Base-by-base conservation (phyloP, 768 basidiomycete genomes). In the Lentinula raphanica region DNA sequence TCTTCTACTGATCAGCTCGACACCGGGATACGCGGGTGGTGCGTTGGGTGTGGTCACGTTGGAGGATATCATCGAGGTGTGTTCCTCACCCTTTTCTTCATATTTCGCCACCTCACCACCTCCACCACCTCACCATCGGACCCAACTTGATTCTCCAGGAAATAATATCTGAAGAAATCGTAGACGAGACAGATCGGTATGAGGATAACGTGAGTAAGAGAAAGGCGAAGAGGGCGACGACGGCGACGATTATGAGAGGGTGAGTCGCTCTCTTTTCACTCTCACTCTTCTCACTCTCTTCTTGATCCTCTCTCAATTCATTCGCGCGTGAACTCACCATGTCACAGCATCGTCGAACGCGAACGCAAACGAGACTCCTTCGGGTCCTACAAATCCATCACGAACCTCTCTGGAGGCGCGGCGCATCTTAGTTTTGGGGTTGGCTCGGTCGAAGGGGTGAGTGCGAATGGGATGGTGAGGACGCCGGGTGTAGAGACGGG, bases 121-220 rank as follows among this genome's bases (percentile, higher is more conserved):
- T n/a, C n/a, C n/a, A n/a, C n/a, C n/a, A n/a, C n/a, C n/a, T n/a
- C n/a, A n/a, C n/a, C n/a, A n/a, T n/a, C n/a, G n/a, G n/a, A n/a
- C n/a, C n/a, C n/a, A n/a, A n/a, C n/a, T n/a, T n/a, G n/a, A n/a
- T n/a, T 3, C 69, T 67, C 61, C 71, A 92, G 81, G 94, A 96
- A 79, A 97, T 98, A 61, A 92, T 98, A 19, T 87, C 90, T 0
- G 94, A 97, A 72, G 95, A 97, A 69, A 96, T 97, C 55, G 89
- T 96, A 29, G 94, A 96, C 65, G 94, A 97, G 71, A 96, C 94
- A 2, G 94, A 97, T 72, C 80, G 86, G 27, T 95, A 89, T 64
- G 86, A 91, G 62, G 91, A 93, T 63, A 97, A 96, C 66, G 85
- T 85, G 49, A 86, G 84, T 53, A 94, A 94, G 67, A 80, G 79